A percentile compares a stretch with the other conserved stretches of the same genome.
Evolutionary conservation across 306 rosid species (phyloP).

Genomic region (Castanospermum australe): DNA sequence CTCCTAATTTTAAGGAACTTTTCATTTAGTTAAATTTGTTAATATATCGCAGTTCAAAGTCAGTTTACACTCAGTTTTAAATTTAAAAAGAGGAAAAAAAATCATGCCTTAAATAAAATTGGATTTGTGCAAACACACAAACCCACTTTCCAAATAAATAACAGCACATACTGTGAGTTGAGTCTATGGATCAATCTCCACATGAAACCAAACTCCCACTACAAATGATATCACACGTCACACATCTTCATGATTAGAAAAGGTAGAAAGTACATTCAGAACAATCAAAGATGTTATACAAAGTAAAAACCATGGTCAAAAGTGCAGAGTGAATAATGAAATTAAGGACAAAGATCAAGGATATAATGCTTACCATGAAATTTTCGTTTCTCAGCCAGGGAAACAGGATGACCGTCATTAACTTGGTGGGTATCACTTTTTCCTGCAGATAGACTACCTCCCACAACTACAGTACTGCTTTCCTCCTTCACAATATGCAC

Average conservation of each 20-base stretch:
- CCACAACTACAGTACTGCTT: slow-evolving; percentile 38
- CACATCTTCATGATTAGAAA: not conserved
- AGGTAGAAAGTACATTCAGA: not conserved
- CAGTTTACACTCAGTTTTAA: no score
- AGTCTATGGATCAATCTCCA: no score
- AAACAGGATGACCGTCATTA: slow-evolving; percentile 44
- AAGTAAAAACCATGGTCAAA: not conserved
- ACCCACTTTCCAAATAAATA: no score
- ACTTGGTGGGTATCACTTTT: slow-evolving; percentile 51
- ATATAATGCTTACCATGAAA: slow-evolving; percentile 60
- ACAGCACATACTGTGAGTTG: no score
- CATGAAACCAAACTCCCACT: no score
- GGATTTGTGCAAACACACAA: no score
- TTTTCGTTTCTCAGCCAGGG: slow-evolving; percentile 76
- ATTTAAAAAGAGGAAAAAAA: no score
- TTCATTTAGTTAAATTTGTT: no score
- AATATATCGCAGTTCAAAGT: no score
- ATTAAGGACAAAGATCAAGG: not conserved
- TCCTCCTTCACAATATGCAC: slow-evolving; percentile 55
- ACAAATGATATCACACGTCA: no score
- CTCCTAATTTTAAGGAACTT: no score
- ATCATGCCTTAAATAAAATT: no score
- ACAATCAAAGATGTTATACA: not conserved
- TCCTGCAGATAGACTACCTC: slow-evolving; percentile 53
- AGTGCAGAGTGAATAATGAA: not conserved